Evolutionary conservation across 1,284 basidiomycete species (phyloP).

Genomic region (Exobasidium rhododendri): DNA sequence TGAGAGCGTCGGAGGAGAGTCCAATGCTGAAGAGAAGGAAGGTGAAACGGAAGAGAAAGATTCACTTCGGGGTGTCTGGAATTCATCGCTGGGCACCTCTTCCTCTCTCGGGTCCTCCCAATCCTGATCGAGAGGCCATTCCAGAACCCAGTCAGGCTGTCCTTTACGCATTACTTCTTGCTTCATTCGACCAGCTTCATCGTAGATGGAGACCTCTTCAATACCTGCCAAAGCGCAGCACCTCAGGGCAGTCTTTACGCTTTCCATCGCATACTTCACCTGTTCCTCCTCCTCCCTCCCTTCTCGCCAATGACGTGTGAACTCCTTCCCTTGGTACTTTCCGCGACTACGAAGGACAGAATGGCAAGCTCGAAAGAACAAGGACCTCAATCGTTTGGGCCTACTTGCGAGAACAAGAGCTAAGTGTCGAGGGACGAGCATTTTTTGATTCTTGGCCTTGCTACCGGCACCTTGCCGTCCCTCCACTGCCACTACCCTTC

Average conservation of each 20-base stretch:
- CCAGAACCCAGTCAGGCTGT: not conserved
- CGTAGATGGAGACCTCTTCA: not conserved
- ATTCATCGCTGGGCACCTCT: not conserved
- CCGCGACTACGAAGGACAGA: not conserved
- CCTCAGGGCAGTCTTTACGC: not conserved
- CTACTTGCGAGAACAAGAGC: not conserved
- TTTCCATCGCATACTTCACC: not conserved
- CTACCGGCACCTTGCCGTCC: too few species aligned
- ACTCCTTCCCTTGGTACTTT: not conserved
- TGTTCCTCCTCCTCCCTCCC: not conserved
- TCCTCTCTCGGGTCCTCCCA: not conserved
- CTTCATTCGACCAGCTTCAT: not conserved
- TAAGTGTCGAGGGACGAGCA: not conserved
- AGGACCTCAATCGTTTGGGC: not conserved
- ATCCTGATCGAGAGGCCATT: not conserved
- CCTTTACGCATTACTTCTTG: not conserved
- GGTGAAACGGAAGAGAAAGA: not conserved
- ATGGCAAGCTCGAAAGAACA: not conserved
- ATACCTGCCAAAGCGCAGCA: slow-evolving; percentile 1
- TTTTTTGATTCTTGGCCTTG: not conserved
- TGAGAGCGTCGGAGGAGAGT: not conserved
- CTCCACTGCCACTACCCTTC: not conserved
- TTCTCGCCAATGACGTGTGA: not conserved
- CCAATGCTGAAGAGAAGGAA: not conserved
- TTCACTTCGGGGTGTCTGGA: not conserved